Evolutionary conservation across 768 basidiomycete species (phyloP).

Genomic region (Boletales sp.): DNA sequence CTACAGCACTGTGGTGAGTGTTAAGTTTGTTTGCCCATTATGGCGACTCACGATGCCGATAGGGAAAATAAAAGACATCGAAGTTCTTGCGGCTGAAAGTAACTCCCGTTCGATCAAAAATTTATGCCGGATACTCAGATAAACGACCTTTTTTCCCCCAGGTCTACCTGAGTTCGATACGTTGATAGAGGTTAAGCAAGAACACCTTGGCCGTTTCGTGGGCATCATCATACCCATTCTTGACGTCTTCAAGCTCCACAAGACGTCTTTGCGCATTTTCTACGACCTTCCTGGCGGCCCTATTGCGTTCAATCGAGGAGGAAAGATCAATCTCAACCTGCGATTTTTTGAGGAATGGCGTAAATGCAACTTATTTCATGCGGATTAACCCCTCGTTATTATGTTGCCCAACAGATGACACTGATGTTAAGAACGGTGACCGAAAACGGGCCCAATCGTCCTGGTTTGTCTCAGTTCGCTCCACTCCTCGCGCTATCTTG

Average conservation of each 20-base stretch:
- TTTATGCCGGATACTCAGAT: not conserved
- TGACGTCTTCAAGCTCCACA: constrained; percentile 65
- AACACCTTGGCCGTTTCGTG: constrained; percentile 65
- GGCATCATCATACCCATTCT: constrained; percentile 60
- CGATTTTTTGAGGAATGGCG: constrained; percentile 82
- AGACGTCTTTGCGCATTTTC: constrained; percentile 77
- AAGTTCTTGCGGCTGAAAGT: constrained; percentile 61
- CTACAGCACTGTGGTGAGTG: constrained; percentile 52
- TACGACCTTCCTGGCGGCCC: constrained; percentile 71
- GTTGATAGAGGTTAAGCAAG: constrained; percentile 47
- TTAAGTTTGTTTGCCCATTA: not conserved
- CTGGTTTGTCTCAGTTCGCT: constrained; percentile 45
- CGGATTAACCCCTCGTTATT: not conserved
- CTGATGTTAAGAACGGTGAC: constrained; percentile 50
- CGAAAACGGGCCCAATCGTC: constrained; percentile 67
- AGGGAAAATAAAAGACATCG: constrained; percentile 57
- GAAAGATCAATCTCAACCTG: constrained; percentile 83
- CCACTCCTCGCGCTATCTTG: not conserved
- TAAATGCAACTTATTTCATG: constrained; percentile 36
- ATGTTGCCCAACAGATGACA: constrained; percentile 50
- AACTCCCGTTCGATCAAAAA: not conserved
- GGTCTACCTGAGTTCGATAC: constrained; percentile 48
- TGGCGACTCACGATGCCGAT: constrained; percentile 3
- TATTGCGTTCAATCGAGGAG: constrained; percentile 92
- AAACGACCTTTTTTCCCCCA: constrained; percentile 23